Conservation (phyloP, 2,329 filamentous ascomycete genomes). For the Zymoseptoria tritici region DNA sequence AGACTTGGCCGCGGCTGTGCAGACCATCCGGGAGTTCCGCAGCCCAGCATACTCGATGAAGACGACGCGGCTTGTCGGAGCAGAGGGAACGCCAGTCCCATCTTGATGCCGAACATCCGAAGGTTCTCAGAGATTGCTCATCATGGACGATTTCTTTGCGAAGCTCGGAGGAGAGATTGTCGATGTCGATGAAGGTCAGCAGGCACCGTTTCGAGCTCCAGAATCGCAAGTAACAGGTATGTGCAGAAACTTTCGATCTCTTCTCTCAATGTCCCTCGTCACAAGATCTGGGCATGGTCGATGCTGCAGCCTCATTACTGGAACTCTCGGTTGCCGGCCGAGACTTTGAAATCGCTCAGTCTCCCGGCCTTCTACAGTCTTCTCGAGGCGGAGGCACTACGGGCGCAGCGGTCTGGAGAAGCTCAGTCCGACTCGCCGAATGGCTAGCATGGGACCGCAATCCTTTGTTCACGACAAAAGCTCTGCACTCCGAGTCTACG, state of each 20-base stretch:
- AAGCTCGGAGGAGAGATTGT: slow-evolving; percentile 13
- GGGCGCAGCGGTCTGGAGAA: slow-evolving; percentile 80
- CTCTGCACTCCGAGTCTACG: slow-evolving; percentile 49
- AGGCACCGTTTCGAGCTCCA: not conserved
- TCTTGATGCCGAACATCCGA: not conserved
- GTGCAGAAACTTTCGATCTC: slow-evolving; percentile 74
- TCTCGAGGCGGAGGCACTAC: slow-evolving; percentile 66
- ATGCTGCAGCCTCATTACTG: slow-evolving; percentile 58
- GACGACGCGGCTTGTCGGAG: not conserved
- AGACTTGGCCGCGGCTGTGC: not conserved
- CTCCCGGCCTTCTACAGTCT: slow-evolving; percentile 72
- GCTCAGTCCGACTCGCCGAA: slow-evolving; percentile 72
- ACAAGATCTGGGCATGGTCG: slow-evolving; percentile 76
- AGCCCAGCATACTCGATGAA: not conserved
- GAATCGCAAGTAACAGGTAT: slow-evolving; percentile 10
- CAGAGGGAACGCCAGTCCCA: not conserved
- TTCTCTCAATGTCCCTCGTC: slow-evolving; percentile 71
- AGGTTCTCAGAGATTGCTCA: not conserved
- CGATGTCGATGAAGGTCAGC: slow-evolving; percentile 21
- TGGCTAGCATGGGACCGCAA: slow-evolving; percentile 65
- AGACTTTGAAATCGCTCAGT: slow-evolving; percentile 74
- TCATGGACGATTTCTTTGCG: slow-evolving; percentile 11
- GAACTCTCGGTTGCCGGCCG: slow-evolving; percentile 49
- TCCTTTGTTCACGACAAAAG: slow-evolving; percentile 49
- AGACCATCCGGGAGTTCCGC: not conserved